These are phyloP conservation scores for Carex scoparia DNA, from an alignment of 176 grass and related monocot species.

Conservation along the genomic window DNA sequence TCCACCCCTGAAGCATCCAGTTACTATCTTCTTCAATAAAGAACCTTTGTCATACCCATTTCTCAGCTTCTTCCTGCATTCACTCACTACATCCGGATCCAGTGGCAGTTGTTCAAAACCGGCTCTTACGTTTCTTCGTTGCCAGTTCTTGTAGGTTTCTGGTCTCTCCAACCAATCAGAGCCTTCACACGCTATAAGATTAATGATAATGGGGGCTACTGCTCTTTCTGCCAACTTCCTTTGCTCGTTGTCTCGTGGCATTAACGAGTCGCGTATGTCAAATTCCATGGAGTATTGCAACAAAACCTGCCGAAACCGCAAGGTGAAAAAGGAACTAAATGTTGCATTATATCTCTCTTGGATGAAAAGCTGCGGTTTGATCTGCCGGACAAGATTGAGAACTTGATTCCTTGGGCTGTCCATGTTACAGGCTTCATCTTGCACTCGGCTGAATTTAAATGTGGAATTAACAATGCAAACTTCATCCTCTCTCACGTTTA, in stretches of 20 bases:
- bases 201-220: constrained; percentile 5
- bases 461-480: constrained; percentile 5
- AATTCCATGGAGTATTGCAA: constrained; percentile 45
- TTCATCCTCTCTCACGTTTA: neutral
- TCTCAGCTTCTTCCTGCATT: neutral
- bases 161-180: constrained; percentile 36
- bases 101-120: constrained; percentile 35
- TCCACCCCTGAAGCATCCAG: constrained; percentile 46
- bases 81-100: constrained; percentile 5
- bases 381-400: constrained; percentile 32
- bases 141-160: constrained; percentile 41
- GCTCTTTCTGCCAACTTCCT: constrained; percentile 25
- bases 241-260: constrained; percentile 29
- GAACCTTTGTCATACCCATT: constrained; percentile 30
- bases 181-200: constrained; percentile 39
- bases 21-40: constrained; percentile 28
- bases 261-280: constrained; percentile 41
- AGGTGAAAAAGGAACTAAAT: constrained; percentile 39
- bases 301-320: constrained; percentile 42
- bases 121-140: constrained; percentile 26
- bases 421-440: neutral
- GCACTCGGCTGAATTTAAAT: neutral
- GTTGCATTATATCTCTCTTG: constrained; percentile 32
- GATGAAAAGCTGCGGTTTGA: constrained; percentile 41
- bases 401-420: constrained; percentile 36